Evolutionary conservation across 2,329 filamentous ascomycete species (phyloP).

Genomic region (Epichloe elymi): DNA sequence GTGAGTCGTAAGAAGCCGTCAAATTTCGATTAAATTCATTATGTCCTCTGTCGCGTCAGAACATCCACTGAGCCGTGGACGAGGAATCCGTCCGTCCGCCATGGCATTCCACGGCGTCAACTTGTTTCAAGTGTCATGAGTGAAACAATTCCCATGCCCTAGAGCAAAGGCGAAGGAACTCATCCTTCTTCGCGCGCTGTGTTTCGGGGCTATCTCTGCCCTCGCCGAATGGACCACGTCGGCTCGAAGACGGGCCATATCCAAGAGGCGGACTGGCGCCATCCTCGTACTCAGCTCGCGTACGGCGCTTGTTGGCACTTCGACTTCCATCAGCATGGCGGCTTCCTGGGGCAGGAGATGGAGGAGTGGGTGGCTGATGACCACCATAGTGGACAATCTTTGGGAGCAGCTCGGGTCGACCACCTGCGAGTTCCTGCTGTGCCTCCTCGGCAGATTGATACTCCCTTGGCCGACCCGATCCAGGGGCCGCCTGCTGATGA

Average conservation of each 20-base stretch:
- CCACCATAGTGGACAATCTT: conserved; percentile 93
- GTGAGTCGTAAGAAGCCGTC: neutral
- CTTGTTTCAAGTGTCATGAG: conserved; percentile 41
- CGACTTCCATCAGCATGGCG: conserved; percentile 36
- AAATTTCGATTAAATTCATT: neutral
- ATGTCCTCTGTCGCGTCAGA: neutral
- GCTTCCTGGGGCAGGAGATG: conserved; percentile 54
- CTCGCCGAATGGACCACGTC: conserved; percentile 63
- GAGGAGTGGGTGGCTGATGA: conserved; percentile 84
- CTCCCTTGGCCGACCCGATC: conserved; percentile 58
- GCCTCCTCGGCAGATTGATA: conserved; percentile 95
- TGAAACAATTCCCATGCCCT: conserved; percentile 96
- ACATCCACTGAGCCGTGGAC: neutral
- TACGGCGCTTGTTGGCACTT: conserved; percentile 57
- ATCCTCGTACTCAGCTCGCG: conserved; percentile 86
- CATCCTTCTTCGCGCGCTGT: conserved; percentile 76
- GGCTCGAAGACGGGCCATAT: conserved; percentile 49
- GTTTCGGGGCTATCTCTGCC: conserved; percentile 75
- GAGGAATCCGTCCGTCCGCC: neutral
- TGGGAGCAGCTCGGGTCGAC: conserved; percentile 82
- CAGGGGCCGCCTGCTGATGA: conserved; percentile 30
- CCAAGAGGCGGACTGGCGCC: conserved; percentile 77
- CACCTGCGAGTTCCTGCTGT: conserved; percentile 77
- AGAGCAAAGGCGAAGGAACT: conserved; percentile 77
- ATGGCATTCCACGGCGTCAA: too few species aligned